phyloP scores from a whole-genome alignment of 1,284 basidiomycete species.

The Ustilago crameri region DNA sequence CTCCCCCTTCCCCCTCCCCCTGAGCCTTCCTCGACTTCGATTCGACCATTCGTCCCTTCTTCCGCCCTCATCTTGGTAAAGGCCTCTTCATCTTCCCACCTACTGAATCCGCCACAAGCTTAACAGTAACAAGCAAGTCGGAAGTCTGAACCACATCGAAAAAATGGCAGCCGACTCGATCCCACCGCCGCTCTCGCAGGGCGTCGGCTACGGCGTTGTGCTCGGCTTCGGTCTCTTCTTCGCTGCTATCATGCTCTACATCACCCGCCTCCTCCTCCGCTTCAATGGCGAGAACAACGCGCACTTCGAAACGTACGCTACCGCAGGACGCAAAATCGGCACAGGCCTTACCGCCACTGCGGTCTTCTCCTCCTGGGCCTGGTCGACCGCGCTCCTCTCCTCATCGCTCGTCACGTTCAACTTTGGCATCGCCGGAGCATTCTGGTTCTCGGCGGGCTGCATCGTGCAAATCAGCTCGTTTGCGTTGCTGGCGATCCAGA shows the following conservation, averaged over 20 bases:
- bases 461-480: constrained; percentile 56
- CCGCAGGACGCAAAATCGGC: constrained; percentile 56
- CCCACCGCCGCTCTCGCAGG: constrained; percentile 56
- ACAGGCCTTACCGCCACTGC: constrained; percentile 61
- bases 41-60: neutral
- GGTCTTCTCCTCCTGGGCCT: constrained; percentile 59
- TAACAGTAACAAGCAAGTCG: no score
- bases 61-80: neutral
- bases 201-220: constrained; percentile 65
- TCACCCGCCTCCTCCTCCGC: constrained; percentile 41
- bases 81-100: neutral
- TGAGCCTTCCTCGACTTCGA: no score
- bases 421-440: constrained; percentile 51
- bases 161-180: constrained; percentile 44
- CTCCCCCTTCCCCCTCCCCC: no score
- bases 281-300: constrained; percentile 49
- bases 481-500: constrained; percentile 53
- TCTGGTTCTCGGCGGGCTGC: constrained; percentile 55
- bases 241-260: constrained; percentile 51
- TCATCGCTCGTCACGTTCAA: constrained; percentile 40
- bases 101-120: no score
- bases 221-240: constrained; percentile 64
- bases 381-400: constrained; percentile 60
- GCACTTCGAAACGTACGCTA: constrained; percentile 57
- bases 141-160: no score